Percentiles rank a stretch among this genome's conserved stretches.
Conservation (phyloP, 345 rosid species). For the Ceriops decandra region DNA sequence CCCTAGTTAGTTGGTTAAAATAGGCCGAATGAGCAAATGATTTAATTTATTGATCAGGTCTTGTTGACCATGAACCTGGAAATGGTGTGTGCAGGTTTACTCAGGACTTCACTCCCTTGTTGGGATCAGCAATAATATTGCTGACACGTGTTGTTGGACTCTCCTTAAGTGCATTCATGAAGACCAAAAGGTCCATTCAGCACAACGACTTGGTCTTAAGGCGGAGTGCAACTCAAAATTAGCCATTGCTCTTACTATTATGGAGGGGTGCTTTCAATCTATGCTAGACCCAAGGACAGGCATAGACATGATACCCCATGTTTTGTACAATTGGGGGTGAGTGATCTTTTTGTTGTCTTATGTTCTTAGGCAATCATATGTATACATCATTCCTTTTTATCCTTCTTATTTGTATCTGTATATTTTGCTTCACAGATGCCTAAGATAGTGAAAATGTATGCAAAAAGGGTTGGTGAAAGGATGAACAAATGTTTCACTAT, state of each 20-base stretch:
- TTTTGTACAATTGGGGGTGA: constrained; percentile 88
- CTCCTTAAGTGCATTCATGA: constrained; percentile 80
- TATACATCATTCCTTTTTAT: no score
- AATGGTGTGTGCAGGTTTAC: constrained; percentile 46
- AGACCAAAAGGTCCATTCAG: constrained; percentile 72
- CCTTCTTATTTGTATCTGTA: no score
- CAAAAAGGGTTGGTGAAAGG: no score
- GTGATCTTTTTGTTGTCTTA: not conserved
- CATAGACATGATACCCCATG: constrained; percentile 87
- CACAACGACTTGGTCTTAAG: constrained; percentile 65
- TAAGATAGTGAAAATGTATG: no score
- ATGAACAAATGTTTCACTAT: no score
- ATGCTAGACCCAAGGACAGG: constrained; percentile 97
- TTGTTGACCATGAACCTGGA: constrained; percentile 17
- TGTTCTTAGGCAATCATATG: no score
- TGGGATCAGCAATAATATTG: constrained; percentile 50
- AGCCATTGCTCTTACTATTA: constrained; percentile 80
- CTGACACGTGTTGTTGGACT: constrained; percentile 71
- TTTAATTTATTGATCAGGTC: not conserved
- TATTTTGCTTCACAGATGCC: no score
- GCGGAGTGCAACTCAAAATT: constrained; percentile 94
- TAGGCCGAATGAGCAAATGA: not conserved
- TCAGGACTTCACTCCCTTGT: constrained; percentile 67
- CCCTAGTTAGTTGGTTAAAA: not conserved
- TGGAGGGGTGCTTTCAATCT: constrained; percentile 94